phyloP scores from a whole-genome alignment of 306 rosid genomes.

The Betula pendula region DNA sequence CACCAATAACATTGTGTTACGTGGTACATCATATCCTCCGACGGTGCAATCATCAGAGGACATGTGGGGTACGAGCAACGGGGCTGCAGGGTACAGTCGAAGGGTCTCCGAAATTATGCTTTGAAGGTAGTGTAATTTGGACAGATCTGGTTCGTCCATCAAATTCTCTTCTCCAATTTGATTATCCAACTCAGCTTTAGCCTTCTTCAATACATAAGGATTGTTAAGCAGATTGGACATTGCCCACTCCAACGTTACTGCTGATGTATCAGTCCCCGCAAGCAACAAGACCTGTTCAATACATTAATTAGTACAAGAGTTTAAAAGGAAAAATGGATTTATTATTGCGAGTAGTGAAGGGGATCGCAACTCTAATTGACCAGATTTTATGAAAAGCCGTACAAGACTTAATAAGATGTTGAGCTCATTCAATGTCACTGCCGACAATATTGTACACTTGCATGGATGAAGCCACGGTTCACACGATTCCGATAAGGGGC shows the following conservation, averaged over 20 bases:
- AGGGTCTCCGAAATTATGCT: slow-evolving; percentile 34
- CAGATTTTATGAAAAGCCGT: too few relatives aligned
- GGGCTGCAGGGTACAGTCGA: background rate
- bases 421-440: too few relatives aligned
- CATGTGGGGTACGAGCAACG: background rate
- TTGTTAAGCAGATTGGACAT: slow-evolving; percentile 36
- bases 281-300: background rate
- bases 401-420: too few relatives aligned
- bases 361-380: too few relatives aligned
- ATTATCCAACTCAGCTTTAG: slow-evolving; percentile 25
- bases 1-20: slow-evolving; percentile 19
- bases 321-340: background rate
- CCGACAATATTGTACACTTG: too few relatives aligned
- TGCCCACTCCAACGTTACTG: background rate
- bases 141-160: slow-evolving; percentile 26
- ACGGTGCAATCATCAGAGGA: background rate
- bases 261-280: background rate
- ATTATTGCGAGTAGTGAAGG: background rate
- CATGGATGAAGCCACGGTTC: too few relatives aligned
- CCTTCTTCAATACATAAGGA: slow-evolving; percentile 27
- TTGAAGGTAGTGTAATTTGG: slow-evolving; percentile 36
- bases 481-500: too few relatives aligned
- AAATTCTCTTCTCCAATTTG: slow-evolving; percentile 22
- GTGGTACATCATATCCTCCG: background rate
- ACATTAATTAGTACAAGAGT: background rate